These are phyloP conservation scores for Colletotrichum chrysophilum DNA, from an alignment of 2,329 filamentous ascomycete genomes.

Conservation along the genomic window DNA sequence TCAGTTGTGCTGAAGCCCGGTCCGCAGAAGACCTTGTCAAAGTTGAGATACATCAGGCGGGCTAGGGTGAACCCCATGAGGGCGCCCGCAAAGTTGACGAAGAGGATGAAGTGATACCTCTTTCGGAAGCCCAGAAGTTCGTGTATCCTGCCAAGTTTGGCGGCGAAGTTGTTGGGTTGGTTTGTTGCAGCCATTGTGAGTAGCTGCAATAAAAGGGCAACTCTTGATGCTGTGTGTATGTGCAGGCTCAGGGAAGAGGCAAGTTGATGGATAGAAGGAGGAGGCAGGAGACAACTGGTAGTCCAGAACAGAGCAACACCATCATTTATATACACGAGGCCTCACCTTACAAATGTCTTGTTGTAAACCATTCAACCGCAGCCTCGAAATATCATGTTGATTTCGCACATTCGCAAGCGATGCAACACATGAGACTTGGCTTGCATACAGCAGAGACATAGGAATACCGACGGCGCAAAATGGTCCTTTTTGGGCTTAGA, in stretches of 20 bases:
- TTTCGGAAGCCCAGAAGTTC: neutral
- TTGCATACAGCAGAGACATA: neutral
- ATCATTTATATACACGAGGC: neutral
- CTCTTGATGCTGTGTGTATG: too few relatives aligned
- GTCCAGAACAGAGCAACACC: neutral
- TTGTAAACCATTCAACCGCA: neutral
- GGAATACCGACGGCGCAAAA: neutral
- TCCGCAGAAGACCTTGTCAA: slow-evolving; percentile 38
- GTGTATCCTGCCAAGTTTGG: neutral
- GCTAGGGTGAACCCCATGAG: slow-evolving; percentile 53
- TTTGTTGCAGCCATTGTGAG: neutral
- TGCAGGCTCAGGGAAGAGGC: neutral
- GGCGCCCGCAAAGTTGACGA: slow-evolving; percentile 42
- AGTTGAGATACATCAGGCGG: slow-evolving; percentile 51
- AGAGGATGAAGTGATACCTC: neutral
- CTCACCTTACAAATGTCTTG: neutral
- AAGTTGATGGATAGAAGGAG: neutral
- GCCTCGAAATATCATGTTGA: neutral
- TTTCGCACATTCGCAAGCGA: neutral
- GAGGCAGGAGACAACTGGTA: neutral
- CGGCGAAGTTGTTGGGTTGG: neutral
- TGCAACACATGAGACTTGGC: neutral
- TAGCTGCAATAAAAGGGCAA: neutral
- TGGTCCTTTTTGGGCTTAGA: neutral
- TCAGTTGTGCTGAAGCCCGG: neutral